Percentiles rank a stretch among this genome's conserved stretches.
Conservation (phyloP, 2,329 filamentous ascomycete genomes). For the Monosporascus ibericus region DNA sequence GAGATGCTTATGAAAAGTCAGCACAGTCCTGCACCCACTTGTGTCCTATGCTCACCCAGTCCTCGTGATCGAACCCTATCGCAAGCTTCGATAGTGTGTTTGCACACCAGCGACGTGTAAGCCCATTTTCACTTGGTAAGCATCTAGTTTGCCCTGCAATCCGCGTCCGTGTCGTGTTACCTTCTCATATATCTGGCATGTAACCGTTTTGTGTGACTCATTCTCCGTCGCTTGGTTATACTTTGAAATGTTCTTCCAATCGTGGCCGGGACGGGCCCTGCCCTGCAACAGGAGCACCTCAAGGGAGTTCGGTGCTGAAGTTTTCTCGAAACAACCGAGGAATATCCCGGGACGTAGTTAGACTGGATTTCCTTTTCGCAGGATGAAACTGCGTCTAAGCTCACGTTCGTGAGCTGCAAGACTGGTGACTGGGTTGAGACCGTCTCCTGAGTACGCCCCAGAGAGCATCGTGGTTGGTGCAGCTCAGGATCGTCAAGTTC, state of each 20-base stretch:
- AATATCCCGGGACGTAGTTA: constrained; percentile 62
- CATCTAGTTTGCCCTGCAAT: constrained; percentile 64
- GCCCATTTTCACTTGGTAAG: constrained; percentile 59
- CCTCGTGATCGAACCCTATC: constrained; percentile 65
- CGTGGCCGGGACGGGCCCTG: constrained; percentile 44
- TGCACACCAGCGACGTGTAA: constrained; percentile 70
- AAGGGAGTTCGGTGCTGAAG: constrained; percentile 71
- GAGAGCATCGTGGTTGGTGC: constrained; percentile 64
- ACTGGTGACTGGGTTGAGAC: constrained; percentile 41
- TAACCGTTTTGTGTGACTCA: constrained; percentile 66
- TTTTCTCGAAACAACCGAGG: constrained; percentile 70
- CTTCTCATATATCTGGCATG: constrained; percentile 56
- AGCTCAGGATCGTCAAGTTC: constrained; percentile 67
- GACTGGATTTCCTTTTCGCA: constrained; percentile 69
- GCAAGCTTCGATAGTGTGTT: constrained; percentile 72
- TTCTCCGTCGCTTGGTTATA: constrained; percentile 62
- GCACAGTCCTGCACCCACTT: neutral
- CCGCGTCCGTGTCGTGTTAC: constrained; percentile 38
- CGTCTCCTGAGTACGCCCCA: constrained; percentile 67
- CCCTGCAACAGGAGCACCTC: constrained; percentile 76
- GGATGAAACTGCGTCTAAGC: constrained; percentile 51
- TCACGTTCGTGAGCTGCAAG: constrained; percentile 24
- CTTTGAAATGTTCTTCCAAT: constrained; percentile 67
- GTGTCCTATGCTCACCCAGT: constrained; percentile 57
- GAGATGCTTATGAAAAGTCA: constrained; percentile 52